Evolutionary conservation across 805 yeast species (phyloP).

Genomic region (Saccharomyces cerevisiae): DNA sequence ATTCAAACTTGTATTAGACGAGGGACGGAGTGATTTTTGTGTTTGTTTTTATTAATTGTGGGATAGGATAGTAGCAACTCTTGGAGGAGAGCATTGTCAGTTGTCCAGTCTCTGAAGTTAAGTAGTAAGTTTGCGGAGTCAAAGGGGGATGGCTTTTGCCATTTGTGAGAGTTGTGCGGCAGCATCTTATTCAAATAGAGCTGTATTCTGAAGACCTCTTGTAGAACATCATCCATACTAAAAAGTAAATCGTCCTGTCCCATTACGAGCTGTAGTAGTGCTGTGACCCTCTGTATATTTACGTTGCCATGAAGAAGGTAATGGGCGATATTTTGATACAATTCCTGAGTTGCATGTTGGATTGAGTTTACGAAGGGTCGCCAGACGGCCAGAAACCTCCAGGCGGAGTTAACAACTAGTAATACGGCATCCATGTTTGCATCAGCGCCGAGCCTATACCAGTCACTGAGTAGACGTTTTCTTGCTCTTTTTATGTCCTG

Average conservation of each 20-base stretch:
- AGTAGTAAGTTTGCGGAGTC: not conserved
- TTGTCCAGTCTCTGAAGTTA: not conserved
- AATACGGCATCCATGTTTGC: slow-evolving; percentile 68
- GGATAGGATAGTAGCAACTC: not conserved
- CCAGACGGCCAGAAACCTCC: slow-evolving; percentile 64
- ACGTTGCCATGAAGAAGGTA: not conserved
- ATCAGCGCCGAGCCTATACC: slow-evolving; percentile 71
- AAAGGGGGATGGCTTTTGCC: not conserved
- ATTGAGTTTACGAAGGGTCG: slow-evolving; percentile 11
- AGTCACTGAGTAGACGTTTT: slow-evolving; percentile 64
- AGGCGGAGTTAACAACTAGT: slow-evolving; percentile 59
- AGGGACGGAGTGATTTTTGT: not conserved
- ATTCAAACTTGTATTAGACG: not conserved
- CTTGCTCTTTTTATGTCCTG: slow-evolving; percentile 56
- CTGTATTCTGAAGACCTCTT: not conserved
- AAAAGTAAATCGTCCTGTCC: not conserved
- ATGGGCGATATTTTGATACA: slow-evolving; percentile 21
- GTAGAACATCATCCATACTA: not conserved
- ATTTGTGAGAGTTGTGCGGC: not conserved
- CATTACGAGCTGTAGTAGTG: not conserved
- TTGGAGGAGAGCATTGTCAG: not conserved
- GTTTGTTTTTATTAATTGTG: not conserved
- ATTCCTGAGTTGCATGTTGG: slow-evolving; percentile 46
- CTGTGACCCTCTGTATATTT: not conserved
- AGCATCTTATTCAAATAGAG: not conserved